These are phyloP conservation scores for Crucihimalaya himalaica DNA, from an alignment of 345 rosid species.

Conservation along the genomic window DNA sequence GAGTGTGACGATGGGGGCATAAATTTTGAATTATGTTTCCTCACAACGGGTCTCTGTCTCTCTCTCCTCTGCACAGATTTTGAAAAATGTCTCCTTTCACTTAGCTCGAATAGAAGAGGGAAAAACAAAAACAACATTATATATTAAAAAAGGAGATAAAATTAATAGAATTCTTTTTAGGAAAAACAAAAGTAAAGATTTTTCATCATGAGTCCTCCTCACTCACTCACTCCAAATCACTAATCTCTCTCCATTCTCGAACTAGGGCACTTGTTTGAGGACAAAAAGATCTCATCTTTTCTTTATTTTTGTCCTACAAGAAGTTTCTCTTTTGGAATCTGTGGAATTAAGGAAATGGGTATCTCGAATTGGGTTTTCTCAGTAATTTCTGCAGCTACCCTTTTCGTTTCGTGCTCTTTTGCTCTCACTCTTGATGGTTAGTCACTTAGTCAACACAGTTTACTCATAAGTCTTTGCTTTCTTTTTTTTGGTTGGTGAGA, in stretches of 20 bases:
- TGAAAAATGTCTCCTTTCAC: conserved; percentile 35
- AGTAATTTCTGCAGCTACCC: conserved; percentile 24
- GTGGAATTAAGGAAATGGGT: conserved; percentile 21
- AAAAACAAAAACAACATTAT: conserved; percentile 2
- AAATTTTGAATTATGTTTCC: conserved; percentile 31
- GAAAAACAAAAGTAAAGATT: conserved; percentile 36
- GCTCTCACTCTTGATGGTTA: conserved; percentile 43
- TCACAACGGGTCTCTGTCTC: conserved; percentile 31
- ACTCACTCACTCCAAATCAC: conserved; percentile 29
- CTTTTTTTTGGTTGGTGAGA: conserved; percentile 13
- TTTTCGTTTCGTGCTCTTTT: conserved; percentile 31
- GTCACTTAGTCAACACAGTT: conserved; percentile 27
- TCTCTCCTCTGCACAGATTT: conserved; percentile 26
- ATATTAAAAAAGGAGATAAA: neutral
- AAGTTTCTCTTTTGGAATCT: neutral
- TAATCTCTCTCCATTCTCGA: conserved; percentile 21
- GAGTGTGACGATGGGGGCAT: neutral
- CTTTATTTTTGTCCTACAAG: neutral
- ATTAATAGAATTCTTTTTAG: conserved; percentile 25
- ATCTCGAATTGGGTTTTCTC: conserved; percentile 20
- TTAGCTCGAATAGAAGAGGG: conserved; percentile 44
- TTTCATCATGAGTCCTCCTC: conserved; percentile 31
- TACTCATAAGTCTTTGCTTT: neutral
- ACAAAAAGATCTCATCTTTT: conserved; percentile 15
- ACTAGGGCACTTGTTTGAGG: conserved; percentile 22